Conservation (phyloP, 2,329 filamentous ascomycete genomes). For the Exserohilum turcica region DNA sequence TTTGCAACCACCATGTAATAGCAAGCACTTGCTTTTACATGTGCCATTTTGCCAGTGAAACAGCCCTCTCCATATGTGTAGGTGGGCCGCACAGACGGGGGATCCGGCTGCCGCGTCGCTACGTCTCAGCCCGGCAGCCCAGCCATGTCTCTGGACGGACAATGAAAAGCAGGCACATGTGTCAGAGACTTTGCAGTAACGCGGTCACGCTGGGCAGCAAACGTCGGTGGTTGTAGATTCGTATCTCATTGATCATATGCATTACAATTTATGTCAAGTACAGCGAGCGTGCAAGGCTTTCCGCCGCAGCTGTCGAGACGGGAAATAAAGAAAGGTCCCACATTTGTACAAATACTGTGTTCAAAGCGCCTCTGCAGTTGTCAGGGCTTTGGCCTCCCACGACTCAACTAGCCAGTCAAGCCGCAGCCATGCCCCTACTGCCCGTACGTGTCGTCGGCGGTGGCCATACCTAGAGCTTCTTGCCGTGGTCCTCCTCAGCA, state of each 20-base stretch:
- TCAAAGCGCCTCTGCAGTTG: conserved; percentile 18
- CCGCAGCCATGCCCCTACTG: conserved; percentile 17
- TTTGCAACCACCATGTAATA: neutral
- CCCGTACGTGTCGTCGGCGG: neutral
- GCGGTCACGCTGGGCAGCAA: neutral
- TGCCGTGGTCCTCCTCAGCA: conserved; percentile 58
- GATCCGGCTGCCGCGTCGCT: too few species aligned
- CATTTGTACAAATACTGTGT: conserved; percentile 31
- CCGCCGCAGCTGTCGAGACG: conserved; percentile 17
- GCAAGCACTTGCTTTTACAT: neutral
- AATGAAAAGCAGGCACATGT: neutral
- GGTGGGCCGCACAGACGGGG: too few species aligned
- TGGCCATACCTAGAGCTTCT: conserved; percentile 49
- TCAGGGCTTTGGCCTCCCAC: conserved; percentile 27
- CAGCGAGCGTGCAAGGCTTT: conserved; percentile 18
- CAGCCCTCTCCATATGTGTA: too few species aligned
- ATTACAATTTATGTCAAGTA: conserved; percentile 24
- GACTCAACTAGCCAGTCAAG: conserved; percentile 32
- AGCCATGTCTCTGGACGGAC: neutral
- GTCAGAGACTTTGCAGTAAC: neutral
- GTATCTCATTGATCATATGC: conserved; percentile 20
- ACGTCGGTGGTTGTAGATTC: conserved; percentile 3
- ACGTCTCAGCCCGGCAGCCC: too few species aligned
- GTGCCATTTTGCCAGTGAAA: neutral
- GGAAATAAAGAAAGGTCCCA: conserved; percentile 8